phyloP scores from a whole-genome alignment of 768 basidiomycete species.

The Amanita phalloides region DNA sequence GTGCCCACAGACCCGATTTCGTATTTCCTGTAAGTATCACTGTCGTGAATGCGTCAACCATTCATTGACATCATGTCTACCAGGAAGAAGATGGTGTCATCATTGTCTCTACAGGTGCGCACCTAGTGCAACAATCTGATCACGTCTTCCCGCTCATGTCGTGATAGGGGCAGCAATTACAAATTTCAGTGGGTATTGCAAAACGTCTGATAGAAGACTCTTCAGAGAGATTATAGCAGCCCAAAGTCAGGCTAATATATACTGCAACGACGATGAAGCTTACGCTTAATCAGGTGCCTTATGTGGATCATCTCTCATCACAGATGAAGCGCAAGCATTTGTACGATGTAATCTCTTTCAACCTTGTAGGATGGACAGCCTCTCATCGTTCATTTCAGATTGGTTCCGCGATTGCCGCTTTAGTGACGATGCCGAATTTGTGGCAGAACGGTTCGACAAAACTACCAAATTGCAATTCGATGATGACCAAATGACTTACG shows the following conservation, averaged over 20 bases:
- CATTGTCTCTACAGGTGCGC: conserved; percentile 1
- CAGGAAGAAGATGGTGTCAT: conserved; percentile 1
- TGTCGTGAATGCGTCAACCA: background rate
- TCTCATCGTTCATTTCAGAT: conserved; percentile 12
- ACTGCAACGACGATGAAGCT: too few relatives aligned
- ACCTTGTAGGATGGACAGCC: background rate
- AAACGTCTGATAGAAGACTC: background rate
- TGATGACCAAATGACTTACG: conserved; percentile 20
- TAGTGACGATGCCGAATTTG: conserved; percentile 23
- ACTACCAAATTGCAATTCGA: conserved; percentile 29
- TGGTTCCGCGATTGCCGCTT: conserved; percentile 26
- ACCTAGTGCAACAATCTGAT: background rate
- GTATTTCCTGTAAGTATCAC: background rate
- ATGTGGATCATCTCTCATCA: conserved; percentile 3
- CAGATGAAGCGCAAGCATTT: conserved; percentile 1
- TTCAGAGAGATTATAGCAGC: conserved; percentile 4
- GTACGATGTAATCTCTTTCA: background rate
- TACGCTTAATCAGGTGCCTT: background rate
- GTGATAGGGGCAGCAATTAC: background rate
- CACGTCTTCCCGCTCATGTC: background rate
- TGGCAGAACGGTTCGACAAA: conserved; percentile 29
- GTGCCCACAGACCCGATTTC: background rate
- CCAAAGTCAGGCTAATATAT: background rate
- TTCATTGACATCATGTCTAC: background rate
- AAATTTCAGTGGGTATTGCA: conserved; percentile 4